Base-by-base conservation (phyloP, 1,284 basidiomycete species). In the Paramarasmius palmivorus region DNA sequence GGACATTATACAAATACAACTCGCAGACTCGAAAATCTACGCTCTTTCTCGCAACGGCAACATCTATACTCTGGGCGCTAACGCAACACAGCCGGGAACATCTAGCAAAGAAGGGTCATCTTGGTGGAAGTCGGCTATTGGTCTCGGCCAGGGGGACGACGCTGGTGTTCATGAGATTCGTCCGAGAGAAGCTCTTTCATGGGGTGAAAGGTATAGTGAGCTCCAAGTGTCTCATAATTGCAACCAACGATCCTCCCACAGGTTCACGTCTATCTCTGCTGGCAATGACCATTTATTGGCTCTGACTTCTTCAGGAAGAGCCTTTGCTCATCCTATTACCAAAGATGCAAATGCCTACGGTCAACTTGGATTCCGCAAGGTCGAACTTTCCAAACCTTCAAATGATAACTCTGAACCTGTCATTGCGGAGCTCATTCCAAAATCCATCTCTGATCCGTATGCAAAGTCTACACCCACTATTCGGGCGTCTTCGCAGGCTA, bases 211-310 rank as follows among this genome's bases (percentile, higher is more conserved):
- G 86, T 86, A 59, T 45, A 73, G 59, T 26, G 34, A 22, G 7
- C 32, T 37, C 39, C 14, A 17, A 20, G 37, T 17, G 42, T 41
- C n/a, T 22, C 56, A 14, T 14, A 17, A 36, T 45, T 20, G 50
- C 26, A 17, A 15, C 42, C 19, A 20, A 22, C 36, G 19, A 36
- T 49, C 50, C 17, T 26, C n/a, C 32, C 36, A 12, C 50, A 92
- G 90, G 57, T 88, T 94, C 65, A 70, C 79, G 0, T 85, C 85
- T 1, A 85, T 96, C 22, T 80, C 85, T 1, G 81, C 87, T 1
- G 95, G 95, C 7, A 69, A 75, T 19, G 82, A 92, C 64, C 95
- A 98, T 67, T 73, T 98, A 6, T 81, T 98, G 15, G 93, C 92
- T 0, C 73, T 96, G 10, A 94, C 94, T 2, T 90, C 85, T 23